Percentiles rank a stretch among this genome's conserved stretches.
Conservation (phyloP, 768 basidiomycete species). For the Russula abietina region DNA sequence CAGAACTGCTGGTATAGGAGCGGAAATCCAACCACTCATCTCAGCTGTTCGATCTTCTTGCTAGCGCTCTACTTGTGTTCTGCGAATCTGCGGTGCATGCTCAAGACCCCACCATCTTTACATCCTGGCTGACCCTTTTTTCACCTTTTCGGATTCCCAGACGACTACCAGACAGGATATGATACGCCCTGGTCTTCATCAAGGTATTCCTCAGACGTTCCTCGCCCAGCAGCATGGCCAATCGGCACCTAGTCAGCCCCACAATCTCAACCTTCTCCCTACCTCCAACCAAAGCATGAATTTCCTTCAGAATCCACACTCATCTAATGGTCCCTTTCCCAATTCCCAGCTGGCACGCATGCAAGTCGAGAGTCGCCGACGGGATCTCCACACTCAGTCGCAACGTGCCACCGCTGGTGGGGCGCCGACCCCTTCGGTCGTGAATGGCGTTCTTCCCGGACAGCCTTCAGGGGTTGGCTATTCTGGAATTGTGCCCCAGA, state of each 20-base stretch:
- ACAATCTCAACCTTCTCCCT: conserved; percentile 37
- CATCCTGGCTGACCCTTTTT: conserved; percentile 17
- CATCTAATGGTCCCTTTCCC: conserved; percentile 20
- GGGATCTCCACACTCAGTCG: conserved; percentile 4
- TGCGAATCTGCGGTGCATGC: conserved; percentile 25
- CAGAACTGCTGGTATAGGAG: conserved; percentile 17
- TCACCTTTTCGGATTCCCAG: conserved; percentile 24
- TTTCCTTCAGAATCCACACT: conserved; percentile 30
- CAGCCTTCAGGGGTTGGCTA: conserved; percentile 22
- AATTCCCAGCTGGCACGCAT: conserved; percentile 2
- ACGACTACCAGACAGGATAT: conserved; percentile 53
- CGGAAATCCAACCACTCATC: conserved; percentile 26
- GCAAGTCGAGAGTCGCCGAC: conserved; percentile 4
- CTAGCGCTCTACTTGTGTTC: conserved; percentile 20
- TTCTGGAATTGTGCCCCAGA: conserved; percentile 10
- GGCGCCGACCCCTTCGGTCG: conserved; percentile 8
- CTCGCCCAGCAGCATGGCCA: conserved; percentile 37
- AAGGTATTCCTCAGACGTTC: conserved; percentile 34
- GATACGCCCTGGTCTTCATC: conserved; percentile 39
- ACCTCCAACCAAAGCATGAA: conserved; percentile 31
- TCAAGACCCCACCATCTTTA: conserved; percentile 24
- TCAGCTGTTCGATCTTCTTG: conserved; percentile 22
- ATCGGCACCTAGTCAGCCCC: conserved; percentile 34
- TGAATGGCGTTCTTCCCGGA: conserved; percentile 22
- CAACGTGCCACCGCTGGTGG: conserved; percentile 16